These are phyloP conservation scores for Solanum medicagineum DNA, from an alignment of 257 asterid species.

Conservation along the genomic window DNA sequence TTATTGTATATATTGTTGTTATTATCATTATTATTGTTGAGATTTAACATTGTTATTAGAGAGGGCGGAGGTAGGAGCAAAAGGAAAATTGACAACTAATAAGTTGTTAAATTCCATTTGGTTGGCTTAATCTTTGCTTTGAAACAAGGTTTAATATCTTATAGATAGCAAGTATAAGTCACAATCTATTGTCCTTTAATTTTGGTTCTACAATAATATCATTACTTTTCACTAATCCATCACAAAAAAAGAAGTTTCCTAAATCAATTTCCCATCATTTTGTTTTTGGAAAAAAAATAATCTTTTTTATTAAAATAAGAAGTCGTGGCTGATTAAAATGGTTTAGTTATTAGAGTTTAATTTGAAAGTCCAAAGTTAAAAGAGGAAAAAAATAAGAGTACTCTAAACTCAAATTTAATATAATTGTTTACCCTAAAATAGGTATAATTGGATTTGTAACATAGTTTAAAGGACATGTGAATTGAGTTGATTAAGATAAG, in stretches of 20 bases:
- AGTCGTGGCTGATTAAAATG: neutral
- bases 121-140: conserved; percentile 39
- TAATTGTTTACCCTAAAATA: neutral
- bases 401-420: neutral
- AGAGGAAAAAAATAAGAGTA: neutral
- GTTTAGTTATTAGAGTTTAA: neutral
- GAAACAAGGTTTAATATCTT: conserved; percentile 26
- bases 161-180: neutral
- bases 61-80: neutral
- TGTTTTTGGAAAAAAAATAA: neutral
- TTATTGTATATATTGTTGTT: too few relatives aligned
- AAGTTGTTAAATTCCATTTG: neutral
- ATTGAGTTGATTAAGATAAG: too few relatives aligned
- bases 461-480: too few relatives aligned
- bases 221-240: neutral
- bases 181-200: neutral
- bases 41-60: too few relatives aligned
- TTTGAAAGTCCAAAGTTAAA: neutral
- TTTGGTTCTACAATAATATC: neutral
- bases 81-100: neutral
- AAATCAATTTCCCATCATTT: neutral
- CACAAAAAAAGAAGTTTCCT: neutral
- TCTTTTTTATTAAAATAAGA: neutral
- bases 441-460: too few relatives aligned
- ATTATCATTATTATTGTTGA: too few relatives aligned